Base-by-base conservation (phyloP, 805 yeast species). In the Candida lessepsii region DNA sequence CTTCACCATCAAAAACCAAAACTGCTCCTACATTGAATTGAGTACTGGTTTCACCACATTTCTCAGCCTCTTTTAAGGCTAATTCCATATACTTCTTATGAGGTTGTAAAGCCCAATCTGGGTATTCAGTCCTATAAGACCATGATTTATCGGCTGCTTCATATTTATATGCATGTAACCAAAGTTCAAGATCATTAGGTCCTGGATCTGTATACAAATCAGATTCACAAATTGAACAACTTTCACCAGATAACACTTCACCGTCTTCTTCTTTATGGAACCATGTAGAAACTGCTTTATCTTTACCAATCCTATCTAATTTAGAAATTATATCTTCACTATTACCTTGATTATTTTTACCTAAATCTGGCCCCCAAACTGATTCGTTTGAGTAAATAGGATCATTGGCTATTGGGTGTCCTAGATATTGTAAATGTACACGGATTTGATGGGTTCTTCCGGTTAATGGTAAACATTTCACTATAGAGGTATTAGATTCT, bases 361-460 rank as follows among this genome's bases (percentile, higher is more conserved):
- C 98, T 32, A 93, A 60, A 0, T 57, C 49, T 0, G 72, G 63
- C 0, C 98, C 98, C 96, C 97, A 93, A 0, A 87, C 81, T 13
- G 62, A 59, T 11, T 73, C 76, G 51, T 86, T 86, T 2, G 96
- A 83, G 54, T 89, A 91, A 1, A 90, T 71, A 0, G 97, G 97
- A 47, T 69, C 75, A 48, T 69, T 69, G 31, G 75, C 75, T 25
- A 69, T 65, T 1, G 73, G 72, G 42, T 63, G 60, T 2, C 68
- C 65, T n/a, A 93, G 51, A 49, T 72, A 83, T 61, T 90, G 96
- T 41, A 93, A 63, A 65, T 93, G 99, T 1, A 93, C 96, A 45
- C 99, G 70, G 37, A 93, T 89, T 58, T 91, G 99, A 60, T 91
- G 99, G 0, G 97, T 88, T 55, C 99, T 72, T 0, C 99, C 99